Evolutionary conservation across 208 protist genomes (phyloP), one percentile per base, ranked within the genome.

Genomic region (Trypanosoma conorhini): DNA sequence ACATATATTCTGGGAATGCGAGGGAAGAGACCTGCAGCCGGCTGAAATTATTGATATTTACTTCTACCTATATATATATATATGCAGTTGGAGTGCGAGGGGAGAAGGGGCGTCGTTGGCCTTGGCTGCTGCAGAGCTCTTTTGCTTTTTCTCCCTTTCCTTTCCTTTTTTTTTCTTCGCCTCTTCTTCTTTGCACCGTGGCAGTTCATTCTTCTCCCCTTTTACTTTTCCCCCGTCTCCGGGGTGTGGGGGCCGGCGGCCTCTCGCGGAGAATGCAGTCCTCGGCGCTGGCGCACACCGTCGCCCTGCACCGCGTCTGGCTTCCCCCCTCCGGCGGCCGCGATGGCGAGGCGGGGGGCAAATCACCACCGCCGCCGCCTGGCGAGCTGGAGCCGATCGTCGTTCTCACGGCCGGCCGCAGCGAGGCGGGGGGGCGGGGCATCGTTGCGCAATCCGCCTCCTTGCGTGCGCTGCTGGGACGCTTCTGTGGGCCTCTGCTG

Each of bases 401-500:
- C 42, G 51, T 62, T 35, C 51, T 77, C 19, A 52, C 40, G 4
- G 59, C 52, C 4, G 31, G n/a, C 19, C 24, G 44, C 30, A 65
- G 48, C 22, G 57, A 31, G 35, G 33, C 50, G 0, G 51, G 24
- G n/a, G 54, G 15, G 28, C 13, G 40, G 10, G 51, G 31, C 60
- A 71, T 81, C 15, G 71, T 83, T 42, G 62, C 79, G 28, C 64
- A 83, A 28, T 67, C 72, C 51, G 38, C 66, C 0, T 42, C 72
- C 12, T 72, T 88, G 38, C 58, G 66, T 24, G 62, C 72, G 28
- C 46, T 83, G 17, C 60, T 88, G 40, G 22, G 31, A 56, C 67
- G 62, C 30, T 83, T 86, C 51, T 77, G 77, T 19, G 17, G 62
- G 28, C 55, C 33, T 8, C 67, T 79, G 2, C 70, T 88, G 8